phyloP scores from a whole-genome alignment of 129 eudicot species.

The Sambucus nigra region DNA sequence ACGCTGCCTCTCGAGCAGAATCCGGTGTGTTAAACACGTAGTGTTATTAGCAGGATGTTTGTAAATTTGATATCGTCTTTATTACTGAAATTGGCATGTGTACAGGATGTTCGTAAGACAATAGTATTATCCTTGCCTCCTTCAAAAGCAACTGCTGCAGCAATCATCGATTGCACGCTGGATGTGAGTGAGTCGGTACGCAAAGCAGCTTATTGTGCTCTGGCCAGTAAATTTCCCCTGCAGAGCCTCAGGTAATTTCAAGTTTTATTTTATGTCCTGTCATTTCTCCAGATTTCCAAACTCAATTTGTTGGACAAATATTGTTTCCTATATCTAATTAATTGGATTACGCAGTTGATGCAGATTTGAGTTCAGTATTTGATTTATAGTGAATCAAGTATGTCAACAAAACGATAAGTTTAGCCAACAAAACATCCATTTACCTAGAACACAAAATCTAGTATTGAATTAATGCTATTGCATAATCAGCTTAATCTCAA shows the following conservation, averaged over 20 bases:
- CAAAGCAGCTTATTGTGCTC: conserved; percentile 70
- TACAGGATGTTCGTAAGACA: conserved; percentile 93
- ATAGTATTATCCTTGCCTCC: conserved; percentile 81
- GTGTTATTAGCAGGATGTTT: too few species aligned
- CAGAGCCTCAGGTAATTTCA: conserved; percentile 83
- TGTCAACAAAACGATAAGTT: background rate
- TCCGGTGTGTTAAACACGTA: conserved; percentile 35
- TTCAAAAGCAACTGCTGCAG: conserved; percentile 56
- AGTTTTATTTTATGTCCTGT: too few species aligned
- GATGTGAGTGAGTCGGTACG: conserved; percentile 90
- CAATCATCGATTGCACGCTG: conserved; percentile 68
- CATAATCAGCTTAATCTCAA: background rate
- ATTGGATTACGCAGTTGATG: background rate
- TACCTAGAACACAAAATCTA: background rate
- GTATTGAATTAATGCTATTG: background rate
- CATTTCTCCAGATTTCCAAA: background rate
- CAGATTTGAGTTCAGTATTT: background rate
- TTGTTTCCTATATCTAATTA: background rate
- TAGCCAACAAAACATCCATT: background rate
- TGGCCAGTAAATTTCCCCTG: conserved; percentile 85
- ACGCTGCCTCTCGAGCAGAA: conserved; percentile 61
- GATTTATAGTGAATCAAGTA: background rate
- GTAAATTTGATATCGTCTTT: background rate
- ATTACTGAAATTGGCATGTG: conserved; percentile 1
- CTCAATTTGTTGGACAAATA: background rate